Conservation (phyloP, 2,329 filamentous ascomycete species). For the Fusarium cyanostomum region DNA sequence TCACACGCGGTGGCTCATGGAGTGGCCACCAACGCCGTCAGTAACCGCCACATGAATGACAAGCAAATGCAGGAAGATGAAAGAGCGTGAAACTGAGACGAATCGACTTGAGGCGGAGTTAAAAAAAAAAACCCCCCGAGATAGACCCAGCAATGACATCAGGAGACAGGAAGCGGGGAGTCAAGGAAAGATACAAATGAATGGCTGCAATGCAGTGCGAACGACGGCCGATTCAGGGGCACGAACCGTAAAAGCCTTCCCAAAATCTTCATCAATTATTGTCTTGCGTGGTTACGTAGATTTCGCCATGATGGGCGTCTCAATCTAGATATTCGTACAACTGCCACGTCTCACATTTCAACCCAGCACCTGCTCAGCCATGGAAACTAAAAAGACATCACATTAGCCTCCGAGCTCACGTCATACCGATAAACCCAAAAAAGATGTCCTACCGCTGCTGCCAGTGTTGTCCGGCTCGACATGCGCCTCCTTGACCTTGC, state of each 20-base stretch:
- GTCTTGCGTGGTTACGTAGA: no score
- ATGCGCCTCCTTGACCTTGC: constrained; percentile 82
- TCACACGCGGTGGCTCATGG: not conserved
- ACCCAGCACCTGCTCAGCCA: constrained; percentile 38
- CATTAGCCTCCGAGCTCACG: not conserved
- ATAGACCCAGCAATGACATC: no score
- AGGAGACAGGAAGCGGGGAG: no score
- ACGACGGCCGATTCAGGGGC: no score
- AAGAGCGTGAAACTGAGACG: no score
- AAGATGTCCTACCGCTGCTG: constrained; percentile 69
- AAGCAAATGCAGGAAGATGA: no score
- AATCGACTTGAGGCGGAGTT: no score
- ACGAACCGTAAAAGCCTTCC: no score
- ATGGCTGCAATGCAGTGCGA: no score
- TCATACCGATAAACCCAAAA: not conserved
- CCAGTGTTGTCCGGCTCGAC: constrained; percentile 92
- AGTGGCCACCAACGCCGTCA: not conserved
- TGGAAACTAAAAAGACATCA: constrained; percentile 26
- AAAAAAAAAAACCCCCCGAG: no score
- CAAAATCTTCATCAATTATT: no score
- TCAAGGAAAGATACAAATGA: no score
- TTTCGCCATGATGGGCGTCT: not conserved
- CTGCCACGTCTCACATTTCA: not conserved
- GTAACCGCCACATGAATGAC: not conserved
- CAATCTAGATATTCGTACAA: not conserved